Conservation (phyloP, 306 rosid genomes). For the Calophaca sinica region DNA sequence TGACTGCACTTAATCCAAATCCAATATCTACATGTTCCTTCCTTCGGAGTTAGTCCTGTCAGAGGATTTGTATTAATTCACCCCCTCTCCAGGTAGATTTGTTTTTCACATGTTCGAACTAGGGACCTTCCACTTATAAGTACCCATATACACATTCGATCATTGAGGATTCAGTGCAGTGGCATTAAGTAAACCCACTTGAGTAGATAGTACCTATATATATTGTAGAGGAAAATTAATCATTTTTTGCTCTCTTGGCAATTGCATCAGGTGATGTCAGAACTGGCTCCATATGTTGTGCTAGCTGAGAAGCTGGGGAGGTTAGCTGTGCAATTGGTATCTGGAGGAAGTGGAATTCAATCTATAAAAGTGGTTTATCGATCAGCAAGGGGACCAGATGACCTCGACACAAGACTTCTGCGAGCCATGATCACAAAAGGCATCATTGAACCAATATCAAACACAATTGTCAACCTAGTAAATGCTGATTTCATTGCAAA, state of each 20-base stretch:
- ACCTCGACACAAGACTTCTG: constrained; percentile 87
- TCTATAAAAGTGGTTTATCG: constrained; percentile 67
- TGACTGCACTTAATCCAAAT: no score
- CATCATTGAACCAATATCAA: constrained; percentile 79
- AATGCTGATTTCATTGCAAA: constrained; percentile 91
- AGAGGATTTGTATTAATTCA: no score
- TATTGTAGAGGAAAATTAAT: no score
- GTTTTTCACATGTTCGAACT: no score
- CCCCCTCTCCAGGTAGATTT: no score
- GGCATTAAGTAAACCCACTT: no score
- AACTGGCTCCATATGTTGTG: constrained; percentile 74
- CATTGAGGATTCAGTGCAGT: no score
- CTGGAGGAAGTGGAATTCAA: constrained; percentile 76
- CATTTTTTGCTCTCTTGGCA: not conserved
- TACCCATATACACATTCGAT: no score
- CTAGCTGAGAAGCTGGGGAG: constrained; percentile 87
- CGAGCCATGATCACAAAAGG: constrained; percentile 96
- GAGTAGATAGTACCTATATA: no score
- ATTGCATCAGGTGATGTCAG: constrained; percentile 69
- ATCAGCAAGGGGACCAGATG: constrained; percentile 73
- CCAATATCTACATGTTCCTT: no score
- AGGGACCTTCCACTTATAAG: no score
- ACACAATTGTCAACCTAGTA: constrained; percentile 76
- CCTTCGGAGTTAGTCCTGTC: no score
- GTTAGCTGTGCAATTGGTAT: constrained; percentile 78